Evolutionary conservation across 2,329 filamentous ascomycete species (phyloP), one percentile per base, ranked within the genome.

Genomic region (Fusarium mangiferae): DNA sequence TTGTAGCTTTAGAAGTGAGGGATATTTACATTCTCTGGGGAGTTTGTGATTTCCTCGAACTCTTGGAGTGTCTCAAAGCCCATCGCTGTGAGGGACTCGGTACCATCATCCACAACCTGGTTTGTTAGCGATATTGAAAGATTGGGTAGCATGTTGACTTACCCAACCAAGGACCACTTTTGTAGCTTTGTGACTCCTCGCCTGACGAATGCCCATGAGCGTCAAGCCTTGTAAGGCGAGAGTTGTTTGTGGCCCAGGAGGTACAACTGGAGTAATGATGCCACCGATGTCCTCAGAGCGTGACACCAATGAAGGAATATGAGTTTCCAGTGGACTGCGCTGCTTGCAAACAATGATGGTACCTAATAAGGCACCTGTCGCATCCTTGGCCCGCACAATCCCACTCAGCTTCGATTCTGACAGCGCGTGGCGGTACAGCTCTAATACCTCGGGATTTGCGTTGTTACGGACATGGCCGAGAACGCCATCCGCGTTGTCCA

Each of bases 91-190:
- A 97, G 84, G 41, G 91, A 90, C 80, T 96, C 94, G 72, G 90
- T 90, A 54, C 90, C 90, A 60, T 93, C 92, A 78, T 95, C 93
- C 69, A 84, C 81, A 36, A 92, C 91, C 92, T 93, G 60, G 41
- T 26, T 9, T n/a, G 56, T 81, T 68, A 81, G 69, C 44, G 28
- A 39, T 22, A 14, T 9, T 18, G n/a, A 14, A 10, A 20, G 18
- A 6, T 24, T 17, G 17, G 20, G 9, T 20, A 51, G n/a, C 17
- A 17, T 12, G 5, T 17, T 62, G 17, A 56, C 92, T 86, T 84
- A 96, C 94, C 89, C 93, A 95, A 81, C 94, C 94, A 66, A 97
- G 82, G 52, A 97, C 85, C 59, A 92, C 93, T 67, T 91, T 91
- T 73, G 89, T 88, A 58, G 92, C 91, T 70, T 93, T 93, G 79